phyloP scores from a whole-genome alignment of 495 filamentous ascomycete genomes.

The Hypoxylon subgilvum region DNA sequence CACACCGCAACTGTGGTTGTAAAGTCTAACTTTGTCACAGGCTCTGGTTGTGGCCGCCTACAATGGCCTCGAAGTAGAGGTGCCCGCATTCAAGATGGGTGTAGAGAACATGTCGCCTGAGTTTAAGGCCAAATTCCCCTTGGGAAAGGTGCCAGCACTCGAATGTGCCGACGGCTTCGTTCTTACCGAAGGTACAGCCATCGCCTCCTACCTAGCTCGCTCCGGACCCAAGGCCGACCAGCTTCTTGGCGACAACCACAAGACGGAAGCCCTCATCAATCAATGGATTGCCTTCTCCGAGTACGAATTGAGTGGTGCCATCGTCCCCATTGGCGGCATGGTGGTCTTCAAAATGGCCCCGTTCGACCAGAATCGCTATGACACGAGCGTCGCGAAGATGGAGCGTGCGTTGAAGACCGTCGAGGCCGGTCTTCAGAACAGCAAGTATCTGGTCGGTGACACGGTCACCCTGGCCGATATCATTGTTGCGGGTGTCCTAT shows the following conservation, averaged over 20 bases:
- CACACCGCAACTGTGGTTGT: not conserved
- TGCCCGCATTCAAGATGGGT: slow-evolving; percentile 50
- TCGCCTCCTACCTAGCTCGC: slow-evolving; percentile 60
- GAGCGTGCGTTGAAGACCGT: slow-evolving; percentile 49
- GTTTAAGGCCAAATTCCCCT: slow-evolving; percentile 65
- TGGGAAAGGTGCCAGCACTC: slow-evolving; percentile 66
- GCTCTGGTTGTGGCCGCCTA: slow-evolving; percentile 58
- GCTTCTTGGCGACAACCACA: slow-evolving; percentile 55
- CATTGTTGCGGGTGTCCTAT: slow-evolving; percentile 50
- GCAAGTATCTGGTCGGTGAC: slow-evolving; percentile 56
- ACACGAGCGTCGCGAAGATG: slow-evolving; percentile 31
- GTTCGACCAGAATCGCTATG: slow-evolving; percentile 48
- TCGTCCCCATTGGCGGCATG: slow-evolving; percentile 42
- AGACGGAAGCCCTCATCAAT: slow-evolving; percentile 55
- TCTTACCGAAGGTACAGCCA: slow-evolving; percentile 62
- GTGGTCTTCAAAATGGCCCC: slow-evolving; percentile 41
- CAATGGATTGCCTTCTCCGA: slow-evolving; percentile 60
- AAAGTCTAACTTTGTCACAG: slow-evolving; percentile 38
- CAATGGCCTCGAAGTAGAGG: slow-evolving; percentile 57
- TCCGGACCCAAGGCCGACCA: slow-evolving; percentile 58
- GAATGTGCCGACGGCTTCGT: slow-evolving; percentile 58
- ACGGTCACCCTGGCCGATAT: slow-evolving; percentile 62
- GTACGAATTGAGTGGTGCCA: slow-evolving; percentile 48
- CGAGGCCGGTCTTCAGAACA: slow-evolving; percentile 49
- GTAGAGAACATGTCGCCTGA: slow-evolving; percentile 57